Conservation (phyloP, 2,329 filamentous ascomycete genomes). For the Colletotrichum liaoningense region DNA sequence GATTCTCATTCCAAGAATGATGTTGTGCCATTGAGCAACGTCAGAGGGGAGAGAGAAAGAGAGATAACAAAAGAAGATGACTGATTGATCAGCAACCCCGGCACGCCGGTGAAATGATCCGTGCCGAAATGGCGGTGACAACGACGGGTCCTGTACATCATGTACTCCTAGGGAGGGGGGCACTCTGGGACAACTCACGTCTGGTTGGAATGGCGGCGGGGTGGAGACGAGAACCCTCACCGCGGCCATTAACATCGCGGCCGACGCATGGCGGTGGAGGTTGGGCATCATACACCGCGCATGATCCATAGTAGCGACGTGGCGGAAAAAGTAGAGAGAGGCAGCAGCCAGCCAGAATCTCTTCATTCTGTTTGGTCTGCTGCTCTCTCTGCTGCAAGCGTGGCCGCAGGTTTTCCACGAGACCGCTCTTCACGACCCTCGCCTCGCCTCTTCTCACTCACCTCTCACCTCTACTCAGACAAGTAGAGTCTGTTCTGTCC, state of each 20-base stretch:
- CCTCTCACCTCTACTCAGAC: not conserved
- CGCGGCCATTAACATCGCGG: constrained; percentile 29
- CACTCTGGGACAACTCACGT: constrained; percentile 31
- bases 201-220: constrained; percentile 28
- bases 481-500: not conserved
- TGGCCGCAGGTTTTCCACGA: constrained; percentile 21
- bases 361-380: not conserved
- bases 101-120: constrained; percentile 32
- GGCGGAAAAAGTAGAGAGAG: constrained; percentile 24
- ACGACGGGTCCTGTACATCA: constrained; percentile 22
- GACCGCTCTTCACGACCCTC: constrained; percentile 28
- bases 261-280: constrained; percentile 36
- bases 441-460: constrained; percentile 3
- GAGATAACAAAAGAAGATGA: constrained; percentile 3
- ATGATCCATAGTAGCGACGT: constrained; percentile 35
- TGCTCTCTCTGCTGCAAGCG: not conserved
- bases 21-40: not conserved
- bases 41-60: not conserved
- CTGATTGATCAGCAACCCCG: constrained; percentile 30
- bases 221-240: constrained; percentile 24
- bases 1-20: not conserved
- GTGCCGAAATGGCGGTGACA: constrained; percentile 36
- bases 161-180: constrained; percentile 13
- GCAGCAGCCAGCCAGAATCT: not conserved
- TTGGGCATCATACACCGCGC: constrained; percentile 36